Evolutionary conservation across 192 early-diverging fungal species (phyloP), one percentile per base, ranked within the genome.

Genomic region (Pilaira anomala): DNA sequence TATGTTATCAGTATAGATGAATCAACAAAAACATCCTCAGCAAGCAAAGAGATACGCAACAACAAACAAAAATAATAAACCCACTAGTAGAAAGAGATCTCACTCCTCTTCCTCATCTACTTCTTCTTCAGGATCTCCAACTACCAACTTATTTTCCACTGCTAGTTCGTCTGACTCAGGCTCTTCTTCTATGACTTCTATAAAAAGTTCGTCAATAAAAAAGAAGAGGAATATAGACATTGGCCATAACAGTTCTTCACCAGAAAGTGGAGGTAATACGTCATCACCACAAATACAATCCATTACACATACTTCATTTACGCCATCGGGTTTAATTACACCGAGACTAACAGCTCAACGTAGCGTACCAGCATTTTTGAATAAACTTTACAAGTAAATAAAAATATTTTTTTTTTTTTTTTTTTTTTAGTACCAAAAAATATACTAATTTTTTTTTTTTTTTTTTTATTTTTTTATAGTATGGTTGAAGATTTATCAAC

Each of bases 401-500:
- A 19, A 46, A 14, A 7, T n/a, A 12, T 19, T 19, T 49, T 45
- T 41, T 24, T 14, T 48, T 22, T 14, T 44, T 24, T 28, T n/a
- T 48, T n/a, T 50, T 55, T n/a, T 62, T 21, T 12, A 18, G 6
- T 39, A 21, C 19, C 14, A 6, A 30, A n/a, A n/a, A n/a, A n/a
- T n/a, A n/a, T n/a, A n/a, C n/a, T n/a, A n/a, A n/a, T n/a, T n/a
- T n/a, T n/a, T n/a, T n/a, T n/a, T n/a, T n/a, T n/a, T n/a, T n/a
- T 44, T 11, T 13, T 46, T 0, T 28, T 26, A 21, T 48, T 30
- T 13, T 60, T 14, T 41, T 39, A 24, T 75, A 94, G 89, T 68
- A 98, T 98, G 94, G 96, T 98, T 1, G 80, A 84, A 58, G 96
- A 96, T 66, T 72, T 79, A 25, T 67, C 78, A 11, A 88, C 90